phyloP scores from a whole-genome alignment of 768 basidiomycete genomes.

The Pleurotus cornucopiae region DNA sequence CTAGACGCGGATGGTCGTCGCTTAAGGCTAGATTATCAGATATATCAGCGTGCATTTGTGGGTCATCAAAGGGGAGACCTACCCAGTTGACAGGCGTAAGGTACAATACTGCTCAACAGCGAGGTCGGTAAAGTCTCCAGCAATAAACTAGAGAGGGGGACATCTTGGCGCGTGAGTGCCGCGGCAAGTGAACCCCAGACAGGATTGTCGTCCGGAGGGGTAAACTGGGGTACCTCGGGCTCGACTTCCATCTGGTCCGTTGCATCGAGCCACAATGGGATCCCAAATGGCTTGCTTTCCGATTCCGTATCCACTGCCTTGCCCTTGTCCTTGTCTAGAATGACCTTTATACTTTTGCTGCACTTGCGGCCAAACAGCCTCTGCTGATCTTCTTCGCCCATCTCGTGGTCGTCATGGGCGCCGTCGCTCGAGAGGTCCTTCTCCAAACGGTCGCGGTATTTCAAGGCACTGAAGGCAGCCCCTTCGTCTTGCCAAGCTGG shows the following conservation, averaged over 20 bases:
- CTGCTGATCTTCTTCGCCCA: conserved; percentile 29
- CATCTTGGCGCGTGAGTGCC: conserved; percentile 17
- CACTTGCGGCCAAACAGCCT: conserved; percentile 35
- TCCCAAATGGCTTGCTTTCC: conserved; percentile 21
- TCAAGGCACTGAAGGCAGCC: conserved; percentile 34
- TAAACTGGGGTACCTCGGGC: conserved; percentile 11
- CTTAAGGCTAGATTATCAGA: conserved; percentile 25
- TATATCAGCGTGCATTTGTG: not conserved
- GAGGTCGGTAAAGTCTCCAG: not conserved
- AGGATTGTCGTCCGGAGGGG: conserved; percentile 13
- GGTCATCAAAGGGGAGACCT: not conserved
- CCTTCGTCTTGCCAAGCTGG: conserved; percentile 31
- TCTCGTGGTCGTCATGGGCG: conserved; percentile 17
- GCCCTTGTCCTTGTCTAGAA: conserved; percentile 37
- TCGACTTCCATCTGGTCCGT: conserved; percentile 9
- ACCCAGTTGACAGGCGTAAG: conserved; percentile 43
- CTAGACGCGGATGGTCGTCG: conserved; percentile 14
- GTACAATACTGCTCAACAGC: conserved; percentile 19
- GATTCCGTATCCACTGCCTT: conserved; percentile 20
- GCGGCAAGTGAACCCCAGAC: conserved; percentile 24
- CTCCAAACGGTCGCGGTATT: conserved; percentile 14
- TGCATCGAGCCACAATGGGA: conserved; percentile 24
- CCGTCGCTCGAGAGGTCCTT: not conserved
- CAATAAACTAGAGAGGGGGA: not conserved
- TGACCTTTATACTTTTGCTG: conserved; percentile 38